phyloP scores from a whole-genome alignment of 768 basidiomycete genomes.

The Mycena amicta region DNA sequence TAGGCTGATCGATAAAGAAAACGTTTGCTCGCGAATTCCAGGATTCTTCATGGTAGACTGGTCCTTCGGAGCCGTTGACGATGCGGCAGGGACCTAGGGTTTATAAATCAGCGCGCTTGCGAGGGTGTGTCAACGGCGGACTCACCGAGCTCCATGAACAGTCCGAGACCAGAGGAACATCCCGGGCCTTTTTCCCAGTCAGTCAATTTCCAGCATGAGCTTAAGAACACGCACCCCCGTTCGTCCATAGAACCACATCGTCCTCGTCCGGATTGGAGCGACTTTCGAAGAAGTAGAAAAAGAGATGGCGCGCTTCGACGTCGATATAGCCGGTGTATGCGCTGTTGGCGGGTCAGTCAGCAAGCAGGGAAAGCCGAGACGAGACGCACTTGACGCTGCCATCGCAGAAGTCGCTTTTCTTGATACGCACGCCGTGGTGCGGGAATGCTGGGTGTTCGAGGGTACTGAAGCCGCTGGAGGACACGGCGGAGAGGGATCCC shows the following conservation, averaged over 20 bases:
- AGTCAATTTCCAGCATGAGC: not conserved
- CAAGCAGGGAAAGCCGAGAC: not conserved
- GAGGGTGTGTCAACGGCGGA: not conserved
- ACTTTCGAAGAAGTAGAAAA: conserved; percentile 59
- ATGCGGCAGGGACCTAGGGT: too few species aligned
- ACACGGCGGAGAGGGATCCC: not conserved
- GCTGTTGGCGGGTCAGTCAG: conserved; percentile 20
- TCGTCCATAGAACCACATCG: conserved; percentile 44
- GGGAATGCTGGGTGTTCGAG: conserved; percentile 39
- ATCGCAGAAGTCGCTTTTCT: conserved; percentile 48
- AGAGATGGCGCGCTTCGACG: conserved; percentile 43
- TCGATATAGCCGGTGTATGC: conserved; percentile 49
- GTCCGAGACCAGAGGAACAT: not conserved
- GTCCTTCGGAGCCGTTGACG: too few species aligned
- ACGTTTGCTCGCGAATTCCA: too few species aligned
- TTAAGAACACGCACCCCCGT: conserved; percentile 38
- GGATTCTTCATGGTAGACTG: too few species aligned
- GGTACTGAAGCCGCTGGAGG: conserved; percentile 16
- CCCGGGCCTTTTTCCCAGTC: not conserved
- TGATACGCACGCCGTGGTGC: conserved; percentile 42
- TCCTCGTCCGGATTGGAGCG: conserved; percentile 41
- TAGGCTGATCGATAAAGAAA: not conserved
- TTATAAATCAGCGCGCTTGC: too few species aligned
- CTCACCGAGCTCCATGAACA: not conserved
- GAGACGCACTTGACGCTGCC: conserved; percentile 3